Percentiles rank a stretch among this genome's conserved stretches.
Conservation (phyloP, 2,329 filamentous ascomycete genomes). For the Aaosphaeria arxii region DNA sequence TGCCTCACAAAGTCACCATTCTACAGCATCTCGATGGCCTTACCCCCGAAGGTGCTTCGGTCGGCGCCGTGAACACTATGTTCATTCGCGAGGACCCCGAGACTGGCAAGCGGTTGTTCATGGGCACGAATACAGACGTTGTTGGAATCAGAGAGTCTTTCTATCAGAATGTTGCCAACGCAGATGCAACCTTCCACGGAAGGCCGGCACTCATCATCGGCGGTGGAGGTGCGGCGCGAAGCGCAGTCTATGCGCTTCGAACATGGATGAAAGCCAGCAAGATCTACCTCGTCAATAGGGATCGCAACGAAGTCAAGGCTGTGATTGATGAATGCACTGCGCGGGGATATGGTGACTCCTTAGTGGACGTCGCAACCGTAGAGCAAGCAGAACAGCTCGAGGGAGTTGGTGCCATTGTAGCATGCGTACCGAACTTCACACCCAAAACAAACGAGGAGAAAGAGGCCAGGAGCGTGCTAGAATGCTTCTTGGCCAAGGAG, state of each 20-base stretch:
- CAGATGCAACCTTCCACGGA: constrained; percentile 51
- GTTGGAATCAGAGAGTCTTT: constrained; percentile 75
- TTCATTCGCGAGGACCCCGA: constrained; percentile 55
- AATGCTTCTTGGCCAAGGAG: constrained; percentile 47
- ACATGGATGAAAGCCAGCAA: constrained; percentile 65
- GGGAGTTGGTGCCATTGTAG: constrained; percentile 65
- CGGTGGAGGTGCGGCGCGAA: constrained; percentile 74
- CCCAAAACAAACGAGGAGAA: constrained; percentile 64
- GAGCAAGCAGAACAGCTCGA: constrained; percentile 59
- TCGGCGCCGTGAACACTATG: constrained; percentile 78
- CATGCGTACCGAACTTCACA: constrained; percentile 74
- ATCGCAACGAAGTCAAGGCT: constrained; percentile 62
- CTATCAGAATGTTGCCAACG: constrained; percentile 41
- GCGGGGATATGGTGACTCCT: constrained; percentile 57
- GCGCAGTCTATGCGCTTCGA: constrained; percentile 71
- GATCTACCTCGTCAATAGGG: constrained; percentile 77
- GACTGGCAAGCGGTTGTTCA: constrained; percentile 52
- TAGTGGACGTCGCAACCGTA: constrained; percentile 61
- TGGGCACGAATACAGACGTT: constrained; percentile 80
- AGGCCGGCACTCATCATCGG: constrained; percentile 71
- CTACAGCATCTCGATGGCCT: constrained; percentile 70
- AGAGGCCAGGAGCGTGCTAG: constrained; percentile 55
- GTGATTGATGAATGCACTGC: constrained; percentile 63
- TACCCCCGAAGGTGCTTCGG: constrained; percentile 67
- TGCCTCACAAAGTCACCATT: constrained; percentile 81